Base-by-base conservation (phyloP, 176 grass and related monocot species). In the Cymbopogon citratus region DNA sequence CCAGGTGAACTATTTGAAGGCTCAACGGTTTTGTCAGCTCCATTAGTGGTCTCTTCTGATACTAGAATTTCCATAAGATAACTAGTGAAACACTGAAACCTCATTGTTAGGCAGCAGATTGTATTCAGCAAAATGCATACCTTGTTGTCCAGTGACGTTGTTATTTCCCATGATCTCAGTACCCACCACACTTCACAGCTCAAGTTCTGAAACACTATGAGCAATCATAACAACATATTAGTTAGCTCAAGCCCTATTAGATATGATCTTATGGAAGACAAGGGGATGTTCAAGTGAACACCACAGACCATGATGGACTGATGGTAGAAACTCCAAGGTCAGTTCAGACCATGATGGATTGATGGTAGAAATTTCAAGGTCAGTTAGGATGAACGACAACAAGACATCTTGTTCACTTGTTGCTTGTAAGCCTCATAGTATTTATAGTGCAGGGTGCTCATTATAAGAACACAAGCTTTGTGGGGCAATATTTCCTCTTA, bases 161-260 rank as follows among this genome's bases (percentile, higher is more conserved):
- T 89, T 89, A 79, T 86, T 90, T 24, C 88, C 88, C 83, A 90
- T 80, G 44, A 38, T 90, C 78, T 88, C 48, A 41, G 61, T 80
- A 27, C 81, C 36, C 18, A 59, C 57, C 73, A 66, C 61, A 66
- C 45, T 34, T 77, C 21, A 28, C 36, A 82, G 46, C 44, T 35
- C 78, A 78, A 66, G 36, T 46, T 72, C 73, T 78, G 38, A 73
- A 66, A 75, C 65, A 71, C 73, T 85, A 77, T 35, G 63, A 89
- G 21, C 14, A 77, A 59, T 59, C 15, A 62, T 18, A 84, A 60
- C 45, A 79, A 0, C 43, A 39, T 41, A 68, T 79, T 79, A 76
- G 70, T 78, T 21, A 52, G 18, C 12, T 41, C 41, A 63, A 69
- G 38, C 24, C 13, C 24, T 46, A 72, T 24, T 25, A 27, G 25